These are phyloP conservation scores for Encephalitozoon hellem DNA, from an alignment of 371 early-diverging fungal genomes.

Conservation along the genomic window DNA sequence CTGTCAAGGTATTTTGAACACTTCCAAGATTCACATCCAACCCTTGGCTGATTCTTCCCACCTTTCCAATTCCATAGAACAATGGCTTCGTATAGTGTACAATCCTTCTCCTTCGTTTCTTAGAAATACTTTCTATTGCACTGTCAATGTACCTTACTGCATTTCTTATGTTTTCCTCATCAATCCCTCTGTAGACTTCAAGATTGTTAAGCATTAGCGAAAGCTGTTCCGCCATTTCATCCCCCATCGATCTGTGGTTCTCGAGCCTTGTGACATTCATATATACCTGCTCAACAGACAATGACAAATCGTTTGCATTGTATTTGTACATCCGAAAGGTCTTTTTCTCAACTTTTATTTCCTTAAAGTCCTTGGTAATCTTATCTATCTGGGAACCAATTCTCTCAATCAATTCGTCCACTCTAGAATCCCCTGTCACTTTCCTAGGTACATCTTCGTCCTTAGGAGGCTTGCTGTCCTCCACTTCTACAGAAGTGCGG, in stretches of 20 bases:
- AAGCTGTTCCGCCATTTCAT: conserved; percentile 3
- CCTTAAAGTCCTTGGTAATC: not conserved
- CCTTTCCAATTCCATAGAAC: not conserved
- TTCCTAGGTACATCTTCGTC: not conserved
- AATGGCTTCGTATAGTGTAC: not conserved
- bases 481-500: not conserved
- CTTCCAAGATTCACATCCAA: not conserved
- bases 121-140: not conserved
- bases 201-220: not conserved
- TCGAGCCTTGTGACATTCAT: conserved; percentile 10
- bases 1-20: not conserved
- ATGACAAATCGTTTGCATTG: not conserved
- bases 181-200: not conserved
- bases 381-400: not conserved
- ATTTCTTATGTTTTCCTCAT: not conserved
- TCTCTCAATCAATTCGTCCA: not conserved
- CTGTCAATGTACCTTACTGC: conserved; percentile 17
- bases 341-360: conserved; percentile 13
- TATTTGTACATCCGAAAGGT: not conserved
- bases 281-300: not conserved
- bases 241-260: not conserved
- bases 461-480: not conserved
- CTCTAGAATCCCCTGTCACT: not conserved
- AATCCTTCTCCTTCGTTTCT: not conserved
- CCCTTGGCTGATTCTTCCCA: not conserved